Evolutionary conservation across 495 filamentous ascomycete species (phyloP).

Genomic region (Hypoxylon subgilvum): DNA sequence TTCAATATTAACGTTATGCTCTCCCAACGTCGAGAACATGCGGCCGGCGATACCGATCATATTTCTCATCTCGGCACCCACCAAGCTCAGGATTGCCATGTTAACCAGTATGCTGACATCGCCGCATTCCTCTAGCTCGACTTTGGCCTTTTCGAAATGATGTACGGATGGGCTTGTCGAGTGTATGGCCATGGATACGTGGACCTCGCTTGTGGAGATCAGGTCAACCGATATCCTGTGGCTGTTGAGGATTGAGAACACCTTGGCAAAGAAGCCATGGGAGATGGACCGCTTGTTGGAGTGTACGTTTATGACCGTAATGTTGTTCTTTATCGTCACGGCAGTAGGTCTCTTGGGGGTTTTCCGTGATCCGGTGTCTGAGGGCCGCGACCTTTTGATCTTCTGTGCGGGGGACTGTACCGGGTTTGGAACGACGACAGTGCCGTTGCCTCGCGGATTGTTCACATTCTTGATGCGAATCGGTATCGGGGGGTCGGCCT

Average conservation of each 20-base stretch:
- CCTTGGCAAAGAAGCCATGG: slow-evolving; percentile 88
- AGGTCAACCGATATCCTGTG: slow-evolving; percentile 85
- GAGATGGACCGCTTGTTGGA: slow-evolving; percentile 84
- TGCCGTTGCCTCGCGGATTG: slow-evolving; percentile 86
- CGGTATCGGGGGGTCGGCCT: slow-evolving; percentile 78
- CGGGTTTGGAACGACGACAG: slow-evolving; percentile 74
- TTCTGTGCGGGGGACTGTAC: slow-evolving; percentile 53
- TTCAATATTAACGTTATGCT: slow-evolving; percentile 89
- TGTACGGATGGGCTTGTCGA: slow-evolving; percentile 69
- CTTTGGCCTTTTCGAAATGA: slow-evolving; percentile 68
- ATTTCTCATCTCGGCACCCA: slow-evolving; percentile 93
- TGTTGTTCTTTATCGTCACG: slow-evolving; percentile 93
- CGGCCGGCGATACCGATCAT: slow-evolving; percentile 88
- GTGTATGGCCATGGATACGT: slow-evolving; percentile 94
- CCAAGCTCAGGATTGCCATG: slow-evolving; percentile 91
- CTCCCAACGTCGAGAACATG: slow-evolving; percentile 89
- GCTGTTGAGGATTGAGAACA: slow-evolving; percentile 84
- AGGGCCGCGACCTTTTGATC: slow-evolving; percentile 50
- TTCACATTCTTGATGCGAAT: slow-evolving; percentile 99
- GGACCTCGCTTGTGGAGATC: slow-evolving; percentile 91
- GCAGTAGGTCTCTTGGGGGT: slow-evolving; percentile 81
- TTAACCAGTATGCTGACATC: slow-evolving; percentile 81
- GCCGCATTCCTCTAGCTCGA: slow-evolving; percentile 76
- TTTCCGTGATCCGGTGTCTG: slow-evolving; percentile 51
- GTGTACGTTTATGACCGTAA: slow-evolving; percentile 92